Evolutionary conservation across 106 monocot genomes (phyloP).

Genomic region (Vanilla planifolia): DNA sequence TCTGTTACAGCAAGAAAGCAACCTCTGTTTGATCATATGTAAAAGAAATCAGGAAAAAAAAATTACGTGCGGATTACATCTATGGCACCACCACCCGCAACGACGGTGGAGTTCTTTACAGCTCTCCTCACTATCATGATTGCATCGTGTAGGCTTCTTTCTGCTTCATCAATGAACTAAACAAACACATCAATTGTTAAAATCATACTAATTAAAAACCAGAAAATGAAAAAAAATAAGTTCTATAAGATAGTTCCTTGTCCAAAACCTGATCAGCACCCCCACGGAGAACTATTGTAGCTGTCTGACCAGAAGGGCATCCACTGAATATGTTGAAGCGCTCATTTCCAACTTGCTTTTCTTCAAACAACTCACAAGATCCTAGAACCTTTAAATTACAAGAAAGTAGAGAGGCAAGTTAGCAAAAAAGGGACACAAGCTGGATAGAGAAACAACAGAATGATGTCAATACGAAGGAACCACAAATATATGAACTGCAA

Average conservation of each 20-base stretch:
- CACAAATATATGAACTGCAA: background rate
- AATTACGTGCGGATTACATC: slow-evolving; percentile 72
- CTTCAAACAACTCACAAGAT: slow-evolving; percentile 87
- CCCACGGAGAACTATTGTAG: slow-evolving; percentile 96
- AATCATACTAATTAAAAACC: background rate
- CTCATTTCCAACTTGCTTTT: slow-evolving; percentile 97
- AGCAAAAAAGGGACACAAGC: background rate
- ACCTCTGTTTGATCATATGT: background rate
- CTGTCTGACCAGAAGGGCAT: slow-evolving; percentile 92
- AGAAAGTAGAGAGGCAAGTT: background rate
- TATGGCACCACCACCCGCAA: slow-evolving; percentile 97
- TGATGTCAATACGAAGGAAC: background rate
- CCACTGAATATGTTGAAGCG: slow-evolving; percentile 98
- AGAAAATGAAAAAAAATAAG: background rate
- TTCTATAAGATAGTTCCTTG: background rate
- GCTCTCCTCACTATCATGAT: slow-evolving; percentile 99
- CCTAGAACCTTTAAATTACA: slow-evolving; percentile 68
- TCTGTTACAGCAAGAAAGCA: slow-evolving; percentile 29
- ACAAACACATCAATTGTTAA: background rate
- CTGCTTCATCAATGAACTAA: slow-evolving; percentile 99
- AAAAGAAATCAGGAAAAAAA: background rate
- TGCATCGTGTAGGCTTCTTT: slow-evolving; percentile 97
- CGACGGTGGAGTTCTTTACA: slow-evolving; percentile 96
- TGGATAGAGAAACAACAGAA: background rate
- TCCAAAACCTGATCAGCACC: slow-evolving; percentile 89